Percentiles rank a stretch among this genome's conserved stretches.
These are phyloP conservation scores for Mucor racemosus DNA, from an alignment of 371 early-diverging fungal genomes.

Conservation along the genomic window DNA sequence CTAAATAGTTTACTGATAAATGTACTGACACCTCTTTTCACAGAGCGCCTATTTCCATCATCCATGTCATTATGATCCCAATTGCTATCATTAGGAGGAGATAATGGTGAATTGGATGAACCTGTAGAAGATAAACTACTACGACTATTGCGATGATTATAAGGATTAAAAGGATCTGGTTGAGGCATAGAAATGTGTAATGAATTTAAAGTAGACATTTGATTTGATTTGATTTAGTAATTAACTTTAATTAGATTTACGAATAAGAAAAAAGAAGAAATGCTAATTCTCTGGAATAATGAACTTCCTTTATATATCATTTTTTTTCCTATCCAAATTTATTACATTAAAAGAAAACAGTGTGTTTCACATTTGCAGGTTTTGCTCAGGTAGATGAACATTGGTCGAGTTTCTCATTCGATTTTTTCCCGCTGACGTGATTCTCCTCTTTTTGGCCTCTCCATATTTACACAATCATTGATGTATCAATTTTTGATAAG, in stretches of 20 bases:
- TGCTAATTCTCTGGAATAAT: background rate
- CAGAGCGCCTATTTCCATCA: conserved; percentile 5
- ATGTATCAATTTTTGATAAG: too few relatives aligned
- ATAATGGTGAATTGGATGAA: conserved; percentile 13
- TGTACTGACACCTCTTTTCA: conserved; percentile 26
- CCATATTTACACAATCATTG: conserved; percentile 6
- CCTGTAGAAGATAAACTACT: conserved; percentile 11
- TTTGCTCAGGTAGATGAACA: background rate
- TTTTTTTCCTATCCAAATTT: background rate
- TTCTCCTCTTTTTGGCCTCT: background rate
- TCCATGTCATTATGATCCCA: conserved; percentile 32
- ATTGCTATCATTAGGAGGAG: conserved; percentile 7
- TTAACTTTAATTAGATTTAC: background rate
- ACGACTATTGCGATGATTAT: conserved; percentile 11
- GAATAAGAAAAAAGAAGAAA: conserved; percentile 1
- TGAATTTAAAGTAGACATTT: conserved; percentile 9
- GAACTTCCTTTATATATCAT: background rate
- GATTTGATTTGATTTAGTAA: background rate
- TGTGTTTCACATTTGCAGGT: conserved; percentile 12
- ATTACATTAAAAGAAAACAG: background rate
- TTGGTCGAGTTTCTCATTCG: conserved; percentile 22
- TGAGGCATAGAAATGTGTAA: conserved; percentile 17
- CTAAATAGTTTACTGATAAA: conserved; percentile 31
- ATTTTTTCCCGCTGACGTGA: conserved; percentile 12
- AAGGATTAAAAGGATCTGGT: background rate